Conservation (phyloP, 2,329 filamentous ascomycete species). For the Exophiala mesophila region DNA sequence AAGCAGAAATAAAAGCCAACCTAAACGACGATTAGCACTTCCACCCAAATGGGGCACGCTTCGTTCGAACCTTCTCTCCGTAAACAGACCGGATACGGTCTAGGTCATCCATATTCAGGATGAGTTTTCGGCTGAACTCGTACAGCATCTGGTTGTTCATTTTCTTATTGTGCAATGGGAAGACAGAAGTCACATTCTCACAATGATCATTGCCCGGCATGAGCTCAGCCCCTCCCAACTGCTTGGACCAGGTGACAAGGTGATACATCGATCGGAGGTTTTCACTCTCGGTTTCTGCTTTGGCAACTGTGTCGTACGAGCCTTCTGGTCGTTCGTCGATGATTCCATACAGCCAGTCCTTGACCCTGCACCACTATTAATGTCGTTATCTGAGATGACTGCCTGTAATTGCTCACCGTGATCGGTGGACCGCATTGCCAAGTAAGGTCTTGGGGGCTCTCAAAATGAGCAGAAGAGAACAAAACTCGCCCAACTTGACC, state of each 20-base stretch:
- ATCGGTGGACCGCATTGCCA: slow-evolving; percentile 1
- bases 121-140: background rate
- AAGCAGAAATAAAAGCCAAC: slow-evolving; percentile 1
- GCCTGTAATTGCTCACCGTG: background rate
- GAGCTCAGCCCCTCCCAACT: background rate
- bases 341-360: slow-evolving; percentile 3
- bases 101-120: background rate
- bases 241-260: slow-evolving; percentile 1
- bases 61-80: background rate
- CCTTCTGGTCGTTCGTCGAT: slow-evolving; percentile 1
- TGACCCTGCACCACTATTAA: no score
- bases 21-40: background rate
- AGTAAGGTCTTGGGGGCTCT: background rate
- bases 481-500: background rate
- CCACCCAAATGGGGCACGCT: no score
- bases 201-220: background rate
- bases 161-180: background rate
- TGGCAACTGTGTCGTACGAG: background rate
- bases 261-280: background rate
- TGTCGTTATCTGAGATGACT: background rate
- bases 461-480: background rate
- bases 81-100: slow-evolving; percentile 1
- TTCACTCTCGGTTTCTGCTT: slow-evolving; percentile 1
- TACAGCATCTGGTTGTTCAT: background rate
- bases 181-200: background rate